Base-by-base conservation (phyloP, 1,284 basidiomycete genomes). In the Apiotrichum gamsii region DNA sequence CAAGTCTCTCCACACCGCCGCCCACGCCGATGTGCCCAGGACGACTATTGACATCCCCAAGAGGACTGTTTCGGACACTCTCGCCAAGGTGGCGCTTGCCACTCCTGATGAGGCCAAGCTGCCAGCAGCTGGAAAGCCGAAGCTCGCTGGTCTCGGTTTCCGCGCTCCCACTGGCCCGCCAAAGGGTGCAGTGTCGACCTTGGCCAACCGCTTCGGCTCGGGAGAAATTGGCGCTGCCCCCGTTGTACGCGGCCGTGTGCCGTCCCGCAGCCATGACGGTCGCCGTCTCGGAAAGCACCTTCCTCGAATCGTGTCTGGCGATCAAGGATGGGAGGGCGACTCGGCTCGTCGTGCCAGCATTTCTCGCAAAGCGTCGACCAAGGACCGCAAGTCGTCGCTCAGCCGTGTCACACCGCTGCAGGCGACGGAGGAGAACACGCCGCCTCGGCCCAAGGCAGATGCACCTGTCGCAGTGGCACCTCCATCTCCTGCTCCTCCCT, bases 221-320 rank as follows among this genome's bases (percentile, higher is more conserved):
- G 43, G 38, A 8, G 45, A 48, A 8, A 36, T 20, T 2, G 20
- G 43, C 4, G 40, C 15, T 23, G 43, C 29, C 10, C 39, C 48
- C 14, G 31, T 43, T 5, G 49, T 54, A 0, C 43, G 46, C 0
- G 39, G 31, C 3, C 52, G 52, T 10, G 39, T 49, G 18, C 49
- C 52, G 1, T 54, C 52, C 8, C 30, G 51, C 33, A 36, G 49
- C 25, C 43, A 58, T 8, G 72, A 73, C 47, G 45, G 60, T 10
- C 57, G 72, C n/a, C 56, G 61, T 5, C 60, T 74, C 5, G 72
- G 72, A 19, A 58, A 67, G 37, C 72, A 74, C 57, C 43, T 74
- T 43, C 72, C 72, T 18, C 58, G 72, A 15, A 72, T 74, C 15
- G 72, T 69, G 8, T 71, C 69, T 5, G 72, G 69, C 9, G 70